These are phyloP conservation scores for Pistacia atlantica DNA, from an alignment of 345 rosid genomes.

Conservation along the genomic window DNA sequence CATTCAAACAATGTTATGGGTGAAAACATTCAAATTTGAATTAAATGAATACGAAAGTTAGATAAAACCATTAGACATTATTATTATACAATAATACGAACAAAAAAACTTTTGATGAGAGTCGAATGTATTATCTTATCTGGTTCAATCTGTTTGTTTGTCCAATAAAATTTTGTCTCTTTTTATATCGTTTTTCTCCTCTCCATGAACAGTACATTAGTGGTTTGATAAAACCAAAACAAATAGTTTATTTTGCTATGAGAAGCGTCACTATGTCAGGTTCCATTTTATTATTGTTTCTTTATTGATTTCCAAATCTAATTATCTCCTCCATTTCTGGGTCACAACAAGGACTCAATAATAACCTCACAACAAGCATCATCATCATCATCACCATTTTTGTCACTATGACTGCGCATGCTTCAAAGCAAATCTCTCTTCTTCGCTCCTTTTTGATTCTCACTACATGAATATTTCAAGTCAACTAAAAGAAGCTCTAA, in stretches of 20 bases:
- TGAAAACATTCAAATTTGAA: slow-evolving; percentile 7
- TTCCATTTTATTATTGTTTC: not conserved
- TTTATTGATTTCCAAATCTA: not conserved
- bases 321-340: slow-evolving; percentile 26
- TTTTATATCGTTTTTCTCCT: not conserved
- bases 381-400: slow-evolving; percentile 15
- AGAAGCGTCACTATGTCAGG: not conserved
- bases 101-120: too few relatives aligned
- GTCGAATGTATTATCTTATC: too few relatives aligned
- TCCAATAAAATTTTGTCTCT: not conserved
- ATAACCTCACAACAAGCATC: slow-evolving; percentile 2
- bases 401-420: slow-evolving; percentile 40
- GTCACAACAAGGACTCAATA: not conserved
- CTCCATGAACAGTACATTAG: not conserved
- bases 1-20: not conserved
- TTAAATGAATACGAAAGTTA: slow-evolving; percentile 11
- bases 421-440: slow-evolving; percentile 19
- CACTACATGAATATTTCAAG: slow-evolving; percentile 5
- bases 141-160: too few relatives aligned
- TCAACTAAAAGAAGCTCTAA: slow-evolving; percentile 20
- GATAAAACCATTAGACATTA: too few relatives aligned
- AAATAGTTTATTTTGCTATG: not conserved
- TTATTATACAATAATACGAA: too few relatives aligned
- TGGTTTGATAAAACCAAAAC: not conserved
- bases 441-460: not conserved